Evolutionary conservation across 176 grass and related monocot species (phyloP).

Genomic region (Oryza meridionalis): DNA sequence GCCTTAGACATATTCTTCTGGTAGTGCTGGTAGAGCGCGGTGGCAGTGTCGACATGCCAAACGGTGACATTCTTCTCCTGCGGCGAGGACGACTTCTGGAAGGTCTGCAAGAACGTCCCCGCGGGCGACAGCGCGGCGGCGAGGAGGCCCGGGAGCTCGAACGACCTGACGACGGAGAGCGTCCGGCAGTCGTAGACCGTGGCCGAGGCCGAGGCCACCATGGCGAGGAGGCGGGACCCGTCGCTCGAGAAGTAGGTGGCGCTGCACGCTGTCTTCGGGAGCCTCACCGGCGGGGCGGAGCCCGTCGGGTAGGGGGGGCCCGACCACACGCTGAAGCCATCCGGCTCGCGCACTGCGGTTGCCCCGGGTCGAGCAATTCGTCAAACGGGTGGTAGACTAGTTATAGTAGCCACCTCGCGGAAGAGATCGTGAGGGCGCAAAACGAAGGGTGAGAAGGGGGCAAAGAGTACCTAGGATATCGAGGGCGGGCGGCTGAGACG

Average conservation of each 20-base stretch:
- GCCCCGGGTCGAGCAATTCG: constrained; percentile 18
- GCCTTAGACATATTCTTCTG: constrained; percentile 93
- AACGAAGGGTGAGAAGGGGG: neutral
- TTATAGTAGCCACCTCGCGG: neutral
- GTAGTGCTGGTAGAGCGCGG: constrained; percentile 64
- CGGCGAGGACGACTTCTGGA: constrained; percentile 75
- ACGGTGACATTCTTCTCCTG: constrained; percentile 90
- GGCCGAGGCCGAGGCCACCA: constrained; percentile 51
- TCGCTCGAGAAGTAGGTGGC: constrained; percentile 66
- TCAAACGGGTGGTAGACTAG: constrained; percentile 22
- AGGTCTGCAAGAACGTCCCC: constrained; percentile 84
- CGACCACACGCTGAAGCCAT: constrained; percentile 81
- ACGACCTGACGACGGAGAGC: constrained; percentile 57
- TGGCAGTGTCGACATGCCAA: constrained; percentile 64
- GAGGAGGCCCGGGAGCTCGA: constrained; percentile 78
- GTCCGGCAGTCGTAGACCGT: constrained; percentile 67
- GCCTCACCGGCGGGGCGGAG: constrained; percentile 58
- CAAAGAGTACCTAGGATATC: constrained; percentile 59
- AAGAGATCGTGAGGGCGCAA: neutral
- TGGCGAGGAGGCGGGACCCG: constrained; percentile 71
- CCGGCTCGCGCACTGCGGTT: constrained; percentile 74
- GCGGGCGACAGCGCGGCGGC: constrained; percentile 69
- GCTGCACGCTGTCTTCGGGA: constrained; percentile 59
- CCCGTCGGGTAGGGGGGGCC: constrained; percentile 69
- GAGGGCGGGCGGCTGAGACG: constrained; percentile 44